Percentiles rank a stretch among this genome's conserved stretches.
Conservation (phyloP, 345 rosid genomes). For the Populus deltoides region DNA sequence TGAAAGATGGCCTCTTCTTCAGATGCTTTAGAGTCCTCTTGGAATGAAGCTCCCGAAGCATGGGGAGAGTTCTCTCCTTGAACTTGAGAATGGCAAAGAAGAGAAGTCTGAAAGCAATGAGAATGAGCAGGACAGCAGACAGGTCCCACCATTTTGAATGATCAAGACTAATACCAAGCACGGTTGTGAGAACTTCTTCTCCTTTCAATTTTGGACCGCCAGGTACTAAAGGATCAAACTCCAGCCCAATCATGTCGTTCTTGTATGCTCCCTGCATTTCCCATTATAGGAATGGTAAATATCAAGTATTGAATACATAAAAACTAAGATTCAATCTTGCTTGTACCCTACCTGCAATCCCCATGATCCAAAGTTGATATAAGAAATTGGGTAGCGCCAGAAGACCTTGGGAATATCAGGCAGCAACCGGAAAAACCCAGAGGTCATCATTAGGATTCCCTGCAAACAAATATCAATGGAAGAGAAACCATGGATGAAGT, state of each 20-base stretch:
- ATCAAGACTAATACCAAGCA: constrained; percentile 46
- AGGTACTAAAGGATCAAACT: constrained; percentile 66
- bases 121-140: constrained; percentile 45
- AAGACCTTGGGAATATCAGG: constrained; percentile 47
- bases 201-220: constrained; percentile 64
- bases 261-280: constrained; percentile 68
- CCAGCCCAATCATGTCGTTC: constrained; percentile 72
- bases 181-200: constrained; percentile 42
- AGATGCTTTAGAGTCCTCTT: constrained; percentile 58
- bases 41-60: constrained; percentile 45
- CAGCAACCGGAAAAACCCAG: constrained; percentile 44
- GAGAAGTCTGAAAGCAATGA: constrained; percentile 56
- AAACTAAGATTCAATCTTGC: not conserved
- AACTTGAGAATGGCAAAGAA: constrained; percentile 71
- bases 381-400: constrained; percentile 56
- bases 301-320: not conserved
- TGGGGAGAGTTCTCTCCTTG: constrained; percentile 63
- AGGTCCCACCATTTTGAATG: constrained; percentile 93
- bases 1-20: constrained; percentile 72
- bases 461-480: constrained; percentile 9
- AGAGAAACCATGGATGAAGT: not conserved
- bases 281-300: not conserved
- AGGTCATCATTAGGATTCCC: constrained; percentile 51
- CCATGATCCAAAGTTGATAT: constrained; percentile 49
- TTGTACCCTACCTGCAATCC: constrained; percentile 40